Conservation (phyloP, 257 asterid genomes). For the Cinchona pubescens region DNA sequence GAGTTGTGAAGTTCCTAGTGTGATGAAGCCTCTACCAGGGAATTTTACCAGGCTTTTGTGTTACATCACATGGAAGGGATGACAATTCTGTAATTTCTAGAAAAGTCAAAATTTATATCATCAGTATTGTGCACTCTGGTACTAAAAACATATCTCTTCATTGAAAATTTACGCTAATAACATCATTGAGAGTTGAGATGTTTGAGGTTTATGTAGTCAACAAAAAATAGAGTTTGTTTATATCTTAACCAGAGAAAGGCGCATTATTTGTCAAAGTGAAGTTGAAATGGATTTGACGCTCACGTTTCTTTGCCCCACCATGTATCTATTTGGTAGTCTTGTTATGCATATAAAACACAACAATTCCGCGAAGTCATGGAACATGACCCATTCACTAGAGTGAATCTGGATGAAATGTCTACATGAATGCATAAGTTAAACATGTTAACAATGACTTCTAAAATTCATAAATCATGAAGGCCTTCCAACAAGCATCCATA, state of each 20-base stretch:
- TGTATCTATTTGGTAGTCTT: too few species aligned
- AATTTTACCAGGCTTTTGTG: not conserved
- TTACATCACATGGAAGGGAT: not conserved
- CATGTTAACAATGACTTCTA: not conserved
- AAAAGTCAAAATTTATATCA: not conserved
- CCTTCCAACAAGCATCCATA: not conserved
- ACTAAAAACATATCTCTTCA: not conserved
- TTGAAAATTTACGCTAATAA: not conserved
- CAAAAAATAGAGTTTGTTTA: not conserved
- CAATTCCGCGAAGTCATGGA: too few species aligned
- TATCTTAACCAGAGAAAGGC: not conserved
- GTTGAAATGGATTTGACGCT: not conserved
- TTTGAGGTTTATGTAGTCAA: not conserved
- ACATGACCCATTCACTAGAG: too few species aligned
- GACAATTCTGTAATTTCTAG: not conserved
- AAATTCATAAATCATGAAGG: not conserved
- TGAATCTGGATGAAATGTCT: not conserved
- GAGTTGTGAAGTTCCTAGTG: not conserved
- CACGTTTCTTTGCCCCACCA: too few species aligned
- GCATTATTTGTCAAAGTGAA: not conserved
- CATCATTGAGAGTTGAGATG: not conserved
- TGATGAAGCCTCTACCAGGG: not conserved
- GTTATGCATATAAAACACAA: too few species aligned
- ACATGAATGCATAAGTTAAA: not conserved
- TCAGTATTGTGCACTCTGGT: not conserved